Base-by-base conservation (phyloP, 371 early-diverging fungal genomes). In the Caulochytrium protostelioides region DNA sequence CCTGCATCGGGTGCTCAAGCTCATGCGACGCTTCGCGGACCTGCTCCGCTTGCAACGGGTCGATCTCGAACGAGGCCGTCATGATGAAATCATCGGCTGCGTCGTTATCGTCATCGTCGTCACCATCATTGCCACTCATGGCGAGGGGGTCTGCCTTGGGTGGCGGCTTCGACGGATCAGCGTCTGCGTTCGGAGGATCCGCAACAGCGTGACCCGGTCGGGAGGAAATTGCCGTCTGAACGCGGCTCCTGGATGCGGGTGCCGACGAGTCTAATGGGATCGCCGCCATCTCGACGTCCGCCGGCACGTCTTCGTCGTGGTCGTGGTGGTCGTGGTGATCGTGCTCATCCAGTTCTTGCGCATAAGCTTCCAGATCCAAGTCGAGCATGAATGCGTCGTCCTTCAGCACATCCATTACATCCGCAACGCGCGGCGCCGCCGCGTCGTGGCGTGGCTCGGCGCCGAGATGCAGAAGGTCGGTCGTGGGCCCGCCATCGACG, bases 1-100 rank as follows among this genome's bases (percentile, higher is more conserved):
- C 98, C 38, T 98, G 59, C 70, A 98, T 70, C 0, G 99, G 99
- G 52, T 81, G 94, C 42, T 92, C 89, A 22, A 98, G 66, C 34
- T 82, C 85, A 39, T 76, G 85, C 57, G 98, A 98, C 42, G 84
- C 68, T 51, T 82, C 83, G 49, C 83, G 83, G 31, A 97, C 85
- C 17, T 49, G 62, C 64, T 91, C 94, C 17, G 90, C 82, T 34
- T 74, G 62, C 3, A 59, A 53, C 4, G 73, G 55, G 9, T 57
- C 53, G 39, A 97, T 85, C 50, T 95, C 91, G 58, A 92, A 95
- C 0, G 84, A 64, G 35, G 80, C 78, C 72, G 34, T 38, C 17
- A 20, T 36, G 37, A 19, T 34, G 41, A 48, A 48, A 35, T 53
- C 49, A 12, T 51, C 54, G 6, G 31, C 37, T 13, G 23, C 22